phyloP scores from a whole-genome alignment of 2,329 filamentous ascomycete genomes.

The Gnomoniopsis smithogilvyi region DNA sequence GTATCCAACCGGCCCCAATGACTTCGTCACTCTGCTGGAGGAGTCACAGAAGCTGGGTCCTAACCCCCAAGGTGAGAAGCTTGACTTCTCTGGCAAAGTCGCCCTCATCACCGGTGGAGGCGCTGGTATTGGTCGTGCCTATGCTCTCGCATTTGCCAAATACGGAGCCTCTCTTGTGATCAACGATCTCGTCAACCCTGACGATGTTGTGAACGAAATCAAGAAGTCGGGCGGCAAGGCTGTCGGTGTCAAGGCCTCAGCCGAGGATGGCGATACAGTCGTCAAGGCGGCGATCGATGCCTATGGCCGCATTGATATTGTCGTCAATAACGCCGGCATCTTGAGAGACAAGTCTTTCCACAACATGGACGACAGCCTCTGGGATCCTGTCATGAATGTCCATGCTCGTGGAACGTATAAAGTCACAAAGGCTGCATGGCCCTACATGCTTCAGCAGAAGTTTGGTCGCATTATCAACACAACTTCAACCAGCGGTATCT shows the following conservation, averaged over 20 bases:
- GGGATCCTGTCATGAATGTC: slow-evolving; percentile 89
- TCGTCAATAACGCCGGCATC: slow-evolving; percentile 98
- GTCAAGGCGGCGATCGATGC: slow-evolving; percentile 92
- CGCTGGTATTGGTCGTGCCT: slow-evolving; percentile 86
- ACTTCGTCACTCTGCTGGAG: slow-evolving; percentile 85
- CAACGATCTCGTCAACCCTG: slow-evolving; percentile 93
- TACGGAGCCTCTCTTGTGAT: slow-evolving; percentile 83
- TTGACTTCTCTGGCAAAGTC: slow-evolving; percentile 81
- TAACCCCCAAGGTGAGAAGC: slow-evolving; percentile 68
- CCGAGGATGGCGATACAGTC: slow-evolving; percentile 86
- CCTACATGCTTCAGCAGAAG: slow-evolving; percentile 96
- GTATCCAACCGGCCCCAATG: slow-evolving; percentile 79
- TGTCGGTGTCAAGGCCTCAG: slow-evolving; percentile 87
- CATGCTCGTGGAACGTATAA: slow-evolving; percentile 96
- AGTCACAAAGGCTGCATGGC: slow-evolving; percentile 95
- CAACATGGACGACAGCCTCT: slow-evolving; percentile 95
- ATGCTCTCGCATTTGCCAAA: slow-evolving; percentile 80
- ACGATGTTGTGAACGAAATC: slow-evolving; percentile 88
- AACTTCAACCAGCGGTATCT: slow-evolving; percentile 94
- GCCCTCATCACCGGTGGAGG: slow-evolving; percentile 85
- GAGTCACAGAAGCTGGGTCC: slow-evolving; percentile 74
- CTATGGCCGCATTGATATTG: slow-evolving; percentile 88
- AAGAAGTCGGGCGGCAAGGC: slow-evolving; percentile 85
- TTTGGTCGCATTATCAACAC: slow-evolving; percentile 97
- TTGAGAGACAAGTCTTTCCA: slow-evolving; percentile 95